These are phyloP conservation scores for Pseudonitzschia multiseries DNA, from an alignment of 108 stramenopile species.

Conservation along the genomic window DNA sequence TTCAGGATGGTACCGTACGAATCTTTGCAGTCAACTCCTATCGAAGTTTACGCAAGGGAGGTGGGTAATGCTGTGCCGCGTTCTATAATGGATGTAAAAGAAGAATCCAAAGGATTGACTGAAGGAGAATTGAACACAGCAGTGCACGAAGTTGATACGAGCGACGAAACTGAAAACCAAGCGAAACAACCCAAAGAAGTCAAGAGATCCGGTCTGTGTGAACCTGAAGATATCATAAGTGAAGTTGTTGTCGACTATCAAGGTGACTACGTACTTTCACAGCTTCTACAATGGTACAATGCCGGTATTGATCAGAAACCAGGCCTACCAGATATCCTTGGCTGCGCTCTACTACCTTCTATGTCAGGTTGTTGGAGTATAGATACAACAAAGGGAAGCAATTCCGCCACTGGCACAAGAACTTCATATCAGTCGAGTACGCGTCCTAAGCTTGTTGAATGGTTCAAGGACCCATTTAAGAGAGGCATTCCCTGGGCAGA, in stretches of 20 bases:
- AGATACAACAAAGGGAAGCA: conserved; percentile 35
- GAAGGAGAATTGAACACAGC: neutral
- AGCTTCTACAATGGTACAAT: conserved; percentile 86
- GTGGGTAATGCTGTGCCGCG: conserved; percentile 79
- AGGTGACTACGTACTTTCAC: conserved; percentile 83
- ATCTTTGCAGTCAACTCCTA: conserved; percentile 71
- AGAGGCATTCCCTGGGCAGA: conserved; percentile 79
- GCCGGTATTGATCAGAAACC: conserved; percentile 82
- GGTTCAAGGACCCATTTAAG: conserved; percentile 73
- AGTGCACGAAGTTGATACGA: neutral
- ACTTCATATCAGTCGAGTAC: conserved; percentile 45
- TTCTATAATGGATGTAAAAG: conserved; percentile 32
- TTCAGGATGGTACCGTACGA: conserved; percentile 69
- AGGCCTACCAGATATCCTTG: conserved; percentile 74
- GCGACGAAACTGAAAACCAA: conserved; percentile 16
- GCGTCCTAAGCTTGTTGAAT: conserved; percentile 67
- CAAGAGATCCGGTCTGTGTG: conserved; percentile 38
- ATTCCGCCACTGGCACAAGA: conserved; percentile 23
- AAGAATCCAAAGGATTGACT: neutral
- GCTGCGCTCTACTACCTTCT: conserved; percentile 70
- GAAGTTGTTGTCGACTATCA: conserved; percentile 73
- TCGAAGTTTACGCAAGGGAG: conserved; percentile 88
- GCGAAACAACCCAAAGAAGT: conserved; percentile 1
- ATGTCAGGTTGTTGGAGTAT: conserved; percentile 50
- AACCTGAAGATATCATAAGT: conserved; percentile 78